These are phyloP conservation scores for Nakazawaea ernobii DNA, from an alignment of 805 yeast genomes.

Conservation along the genomic window DNA sequence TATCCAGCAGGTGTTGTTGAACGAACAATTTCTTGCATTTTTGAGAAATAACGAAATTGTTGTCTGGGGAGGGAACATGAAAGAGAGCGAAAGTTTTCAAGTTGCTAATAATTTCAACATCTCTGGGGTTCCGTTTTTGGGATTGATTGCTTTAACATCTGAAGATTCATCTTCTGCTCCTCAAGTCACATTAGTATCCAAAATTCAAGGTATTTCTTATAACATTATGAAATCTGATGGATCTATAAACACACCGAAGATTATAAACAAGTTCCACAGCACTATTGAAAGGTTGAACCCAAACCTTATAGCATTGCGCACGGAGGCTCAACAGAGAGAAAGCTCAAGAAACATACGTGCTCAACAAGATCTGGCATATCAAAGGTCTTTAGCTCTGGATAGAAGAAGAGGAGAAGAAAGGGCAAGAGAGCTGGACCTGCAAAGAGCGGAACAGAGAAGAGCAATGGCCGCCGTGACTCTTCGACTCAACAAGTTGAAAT, in stretches of 20 bases:
- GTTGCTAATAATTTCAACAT: conserved; percentile 70
- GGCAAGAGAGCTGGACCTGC: conserved; percentile 20
- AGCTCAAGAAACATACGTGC: conserved; percentile 51
- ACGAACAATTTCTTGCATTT: conserved; percentile 41
- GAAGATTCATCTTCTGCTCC: conserved; percentile 50
- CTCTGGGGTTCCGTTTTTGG: conserved; percentile 76
- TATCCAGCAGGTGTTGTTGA: conserved; percentile 47
- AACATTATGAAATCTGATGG: conserved; percentile 28
- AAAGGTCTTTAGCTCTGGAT: conserved; percentile 65
- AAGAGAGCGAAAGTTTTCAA: conserved; percentile 79
- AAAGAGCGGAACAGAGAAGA: conserved; percentile 16
- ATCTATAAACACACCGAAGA: conserved; percentile 23
- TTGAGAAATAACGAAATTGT: conserved; percentile 47
- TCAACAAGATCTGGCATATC: conserved; percentile 76
- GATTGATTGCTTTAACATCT: conserved; percentile 65
- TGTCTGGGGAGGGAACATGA: conserved; percentile 85
- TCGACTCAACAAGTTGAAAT: conserved; percentile 37
- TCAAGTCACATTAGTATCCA: conserved; percentile 53
- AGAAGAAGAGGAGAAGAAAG: conserved; percentile 43
- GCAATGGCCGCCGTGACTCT: conserved; percentile 18
- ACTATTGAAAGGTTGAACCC: conserved; percentile 50
- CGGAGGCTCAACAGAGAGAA: conserved; percentile 57
- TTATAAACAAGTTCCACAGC: conserved; percentile 31
- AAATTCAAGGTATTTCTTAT: conserved; percentile 53
- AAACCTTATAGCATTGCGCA: conserved; percentile 51